Evolutionary conservation across 2,329 filamentous ascomycete genomes (phyloP).

Genomic region (Aspergillus melleus): DNA sequence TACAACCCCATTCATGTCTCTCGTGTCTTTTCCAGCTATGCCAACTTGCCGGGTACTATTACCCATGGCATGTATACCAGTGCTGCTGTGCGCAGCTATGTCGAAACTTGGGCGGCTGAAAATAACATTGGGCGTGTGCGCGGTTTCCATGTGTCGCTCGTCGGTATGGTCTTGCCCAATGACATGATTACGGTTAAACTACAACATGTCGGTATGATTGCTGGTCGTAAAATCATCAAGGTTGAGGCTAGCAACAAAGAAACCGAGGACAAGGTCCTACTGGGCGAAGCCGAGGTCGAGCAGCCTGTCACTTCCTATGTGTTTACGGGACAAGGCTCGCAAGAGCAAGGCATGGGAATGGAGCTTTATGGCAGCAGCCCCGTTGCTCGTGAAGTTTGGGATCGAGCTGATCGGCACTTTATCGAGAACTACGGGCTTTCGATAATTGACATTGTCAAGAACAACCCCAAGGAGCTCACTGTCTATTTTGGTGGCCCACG

Average conservation of each 20-base stretch:
- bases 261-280: conserved; percentile 91
- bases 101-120: conserved; percentile 98
- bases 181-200: conserved; percentile 94
- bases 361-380: conserved; percentile 91
- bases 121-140: conserved; percentile 97
- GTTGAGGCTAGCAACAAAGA: conserved; percentile 95
- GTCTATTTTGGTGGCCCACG: conserved; percentile 96
- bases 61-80: conserved; percentile 99
- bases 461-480: conserved; percentile 98
- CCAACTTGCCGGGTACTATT: conserved; percentile 92
- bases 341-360: conserved; percentile 99
- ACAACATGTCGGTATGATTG: conserved; percentile 96
- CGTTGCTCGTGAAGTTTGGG: conserved; percentile 97
- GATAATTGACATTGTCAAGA: conserved; percentile 98
- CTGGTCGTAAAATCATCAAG: conserved; percentile 98
- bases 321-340: conserved; percentile 96
- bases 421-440: conserved; percentile 98
- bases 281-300: conserved; percentile 95
- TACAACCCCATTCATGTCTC: conserved; percentile 99
- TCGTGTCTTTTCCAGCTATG: conserved; percentile 92
- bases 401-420: conserved; percentile 95
- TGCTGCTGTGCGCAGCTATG: conserved; percentile 89
- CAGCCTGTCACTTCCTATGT: conserved; percentile 96
- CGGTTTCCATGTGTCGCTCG: conserved; percentile 93
- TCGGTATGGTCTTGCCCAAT: conserved; percentile 98